Conservation (phyloP, 768 basidiomycete species). For the Suillus tomentosus region DNA sequence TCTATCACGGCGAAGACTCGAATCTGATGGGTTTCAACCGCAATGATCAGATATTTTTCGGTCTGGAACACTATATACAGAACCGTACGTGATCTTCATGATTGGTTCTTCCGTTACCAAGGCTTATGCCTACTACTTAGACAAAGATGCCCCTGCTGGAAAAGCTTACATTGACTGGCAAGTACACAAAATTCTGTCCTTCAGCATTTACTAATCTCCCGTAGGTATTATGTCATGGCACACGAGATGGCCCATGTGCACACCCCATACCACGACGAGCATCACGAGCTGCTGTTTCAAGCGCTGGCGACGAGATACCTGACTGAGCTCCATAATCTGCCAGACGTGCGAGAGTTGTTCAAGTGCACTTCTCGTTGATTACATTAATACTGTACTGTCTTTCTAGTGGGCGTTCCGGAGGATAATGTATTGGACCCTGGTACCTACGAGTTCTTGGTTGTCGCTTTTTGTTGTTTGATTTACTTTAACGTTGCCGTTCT, state of each 20-base stretch:
- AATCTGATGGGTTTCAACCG: constrained; percentile 24
- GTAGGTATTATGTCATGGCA: constrained; percentile 32
- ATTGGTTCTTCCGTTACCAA: neutral
- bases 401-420: neutral
- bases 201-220: neutral
- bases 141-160: neutral
- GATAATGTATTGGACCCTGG: neutral
- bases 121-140: neutral
- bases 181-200: neutral
- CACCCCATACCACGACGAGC: constrained; percentile 26
- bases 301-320: neutral
- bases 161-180: constrained; percentile 4
- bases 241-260: constrained; percentile 31
- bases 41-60: constrained; percentile 18
- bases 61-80: constrained; percentile 16
- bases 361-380: neutral
- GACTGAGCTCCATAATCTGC: constrained; percentile 1
- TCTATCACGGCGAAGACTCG: constrained; percentile 12
- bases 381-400: neutral
- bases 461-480: neutral
- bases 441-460: neutral
- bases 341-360: neutral
- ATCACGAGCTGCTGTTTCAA: constrained; percentile 25
- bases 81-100: constrained; percentile 14
- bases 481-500: neutral